phyloP scores from a whole-genome alignment of 768 basidiomycete species.

The Suillus alpinus region DNA sequence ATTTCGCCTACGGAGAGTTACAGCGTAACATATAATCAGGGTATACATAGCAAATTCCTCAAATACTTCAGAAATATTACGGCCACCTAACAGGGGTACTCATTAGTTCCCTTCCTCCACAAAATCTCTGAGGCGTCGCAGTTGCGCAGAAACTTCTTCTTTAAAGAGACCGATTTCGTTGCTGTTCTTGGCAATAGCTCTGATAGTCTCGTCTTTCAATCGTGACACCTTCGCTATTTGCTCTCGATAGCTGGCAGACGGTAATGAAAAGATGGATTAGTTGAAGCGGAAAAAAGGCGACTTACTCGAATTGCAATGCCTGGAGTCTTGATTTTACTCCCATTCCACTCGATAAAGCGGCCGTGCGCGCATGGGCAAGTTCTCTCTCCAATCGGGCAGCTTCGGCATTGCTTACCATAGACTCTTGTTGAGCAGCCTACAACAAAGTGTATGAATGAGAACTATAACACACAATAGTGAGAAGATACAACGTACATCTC shows the following conservation, averaged over 20 bases:
- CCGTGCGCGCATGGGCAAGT: slow-evolving; percentile 69
- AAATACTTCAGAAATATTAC: not conserved
- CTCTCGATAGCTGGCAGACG: slow-evolving; percentile 62
- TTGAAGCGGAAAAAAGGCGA: slow-evolving; percentile 8
- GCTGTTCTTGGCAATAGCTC: slow-evolving; percentile 80
- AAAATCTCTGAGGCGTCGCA: slow-evolving; percentile 66
- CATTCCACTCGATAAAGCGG: slow-evolving; percentile 77
- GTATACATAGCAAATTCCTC: not conserved
- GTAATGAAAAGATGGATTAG: slow-evolving; percentile 4
- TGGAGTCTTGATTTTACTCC: slow-evolving; percentile 78
- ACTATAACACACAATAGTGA: not conserved
- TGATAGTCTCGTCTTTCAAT: slow-evolving; percentile 75
- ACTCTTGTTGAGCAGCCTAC: slow-evolving; percentile 78
- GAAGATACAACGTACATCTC: slow-evolving; percentile 55
- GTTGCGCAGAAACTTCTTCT: slow-evolving; percentile 68
- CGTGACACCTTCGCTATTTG: slow-evolving; percentile 74
- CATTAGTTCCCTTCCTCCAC: slow-evolving; percentile 48
- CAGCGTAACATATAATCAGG: not conserved
- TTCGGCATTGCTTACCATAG: slow-evolving; percentile 61
- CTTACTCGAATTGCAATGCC: slow-evolving; percentile 73
- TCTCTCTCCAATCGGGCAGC: slow-evolving; percentile 68
- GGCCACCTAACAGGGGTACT: not conserved
- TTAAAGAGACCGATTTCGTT: slow-evolving; percentile 83
- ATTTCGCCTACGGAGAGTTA: not conserved
- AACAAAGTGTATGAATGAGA: not conserved